Base-by-base conservation (phyloP, 805 yeast genomes). In the Isabelozyma gotoi region DNA sequence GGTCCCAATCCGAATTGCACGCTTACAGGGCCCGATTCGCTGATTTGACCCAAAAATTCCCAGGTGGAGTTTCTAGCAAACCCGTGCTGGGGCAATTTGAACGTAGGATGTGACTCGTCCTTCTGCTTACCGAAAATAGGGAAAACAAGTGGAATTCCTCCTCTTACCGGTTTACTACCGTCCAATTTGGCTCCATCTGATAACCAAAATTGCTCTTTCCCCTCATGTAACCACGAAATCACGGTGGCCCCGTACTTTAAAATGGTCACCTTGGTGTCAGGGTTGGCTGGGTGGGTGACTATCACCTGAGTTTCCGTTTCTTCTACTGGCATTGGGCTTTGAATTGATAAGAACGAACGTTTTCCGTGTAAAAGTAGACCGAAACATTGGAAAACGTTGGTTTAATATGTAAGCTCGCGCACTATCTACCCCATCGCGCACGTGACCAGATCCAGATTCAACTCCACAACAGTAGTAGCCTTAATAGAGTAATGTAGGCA, bases 91-190 rank as follows among this genome's bases (percentile, higher is more conserved):
- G 97, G 97, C 50, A 94, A 77, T 29, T 76, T 63, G 40, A 71
- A 74, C 33, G 90, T 80, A 3, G 87, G 86, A 45, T 68, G 74
- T 7, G 43, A 19, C 43, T 71, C 75, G 6, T 77, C 73, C 24
- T 74, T 72, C 11, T 74, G 71, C 50, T 82, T 90, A 46, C 99
- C 98, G 57, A 87, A 87, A 1, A 85, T 88, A 2, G 99, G 99
- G 76, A 94, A 94, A 7, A 92, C 98, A 18, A 94, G 71, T 10
- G 99, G 99, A 41, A 94, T 88, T 40, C 99, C 99, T 51, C 99
- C 99, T 63, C 99, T 80, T 15, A 94, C 97, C 1, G 99, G 95
- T 59, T 85, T 87, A 36, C 92, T 69, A 8, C 98, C 98, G 59
- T 94, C 98, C 47, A 92, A 68, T 55, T 82, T 81, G 38, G 98